Percentiles rank a stretch among this genome's conserved stretches.
Conservation (phyloP, 2,329 filamentous ascomycete species). For the Pestalotiopsis sp. region DNA sequence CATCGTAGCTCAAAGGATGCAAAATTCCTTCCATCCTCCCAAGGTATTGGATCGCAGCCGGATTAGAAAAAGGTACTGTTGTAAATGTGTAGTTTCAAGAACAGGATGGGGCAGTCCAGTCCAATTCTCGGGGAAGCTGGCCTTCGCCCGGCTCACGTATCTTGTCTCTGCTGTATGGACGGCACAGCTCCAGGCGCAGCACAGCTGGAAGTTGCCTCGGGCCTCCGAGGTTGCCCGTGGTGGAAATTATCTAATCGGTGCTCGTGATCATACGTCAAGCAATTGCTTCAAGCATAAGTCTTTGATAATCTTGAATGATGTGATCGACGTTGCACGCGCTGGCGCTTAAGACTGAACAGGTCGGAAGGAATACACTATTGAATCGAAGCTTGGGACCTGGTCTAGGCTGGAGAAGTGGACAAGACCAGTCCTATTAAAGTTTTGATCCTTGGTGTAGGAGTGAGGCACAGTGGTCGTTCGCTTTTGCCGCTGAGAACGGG, state of each 20-base stretch:
- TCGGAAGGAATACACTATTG: background rate
- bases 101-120: background rate
- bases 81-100: background rate
- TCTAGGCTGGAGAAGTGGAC: background rate
- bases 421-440: background rate
- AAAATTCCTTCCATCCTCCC: constrained; percentile 26
- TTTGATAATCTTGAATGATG: background rate
- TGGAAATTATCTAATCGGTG: background rate
- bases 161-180: background rate
- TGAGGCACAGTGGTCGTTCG: background rate
- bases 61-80: background rate
- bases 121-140: background rate
- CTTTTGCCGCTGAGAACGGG: background rate
- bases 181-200: background rate
- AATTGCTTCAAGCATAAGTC: background rate
- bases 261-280: background rate
- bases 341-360: background rate
- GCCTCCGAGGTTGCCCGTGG: background rate
- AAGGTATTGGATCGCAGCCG: constrained; percentile 5
- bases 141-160: background rate
- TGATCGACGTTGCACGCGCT: background rate
- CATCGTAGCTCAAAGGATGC: constrained; percentile 22
- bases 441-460: constrained; percentile 1
- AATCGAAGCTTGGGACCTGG: background rate
- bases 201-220: background rate